Base-by-base conservation (phyloP, 176 grass and related monocot genomes). In the Eleusine coracana region DNA sequence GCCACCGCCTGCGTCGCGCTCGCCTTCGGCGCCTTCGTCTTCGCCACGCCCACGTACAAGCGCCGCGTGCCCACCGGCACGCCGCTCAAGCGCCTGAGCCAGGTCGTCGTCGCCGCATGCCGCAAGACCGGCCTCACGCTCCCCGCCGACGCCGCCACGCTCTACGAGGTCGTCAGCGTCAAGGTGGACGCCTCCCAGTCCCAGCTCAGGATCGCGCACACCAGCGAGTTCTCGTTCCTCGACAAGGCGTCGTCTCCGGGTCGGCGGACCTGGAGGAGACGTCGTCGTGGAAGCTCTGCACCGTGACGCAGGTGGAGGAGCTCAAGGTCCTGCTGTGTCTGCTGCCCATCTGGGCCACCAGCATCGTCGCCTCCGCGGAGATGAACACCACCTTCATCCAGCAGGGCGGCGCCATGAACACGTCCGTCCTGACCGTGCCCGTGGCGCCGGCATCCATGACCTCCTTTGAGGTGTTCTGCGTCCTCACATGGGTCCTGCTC, bases 351-450 rank as follows among this genome's bases (percentile, higher is more conserved):
- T 96, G 90, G 93, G 62, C 51, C 23, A 90, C 86, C 50, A 87
- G 93, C 80, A 71, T 96, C 74, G 41, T 93, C 69, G 40, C 79
- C 12, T 86, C 93, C 8, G 59, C 90, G 21, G 90, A 96, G 83
- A 87, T 96, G 88, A 88, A 79, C 73, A 96, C 93, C 40, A 96
- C 90, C 41, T 93, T 96, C 73, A 75, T 96, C 70, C 90, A 96
- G 78, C 90, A 96, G 72, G 93, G 93, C 50, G 87, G 77, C 64
- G 78, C 73, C 60, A 96, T 91, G 93, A 66, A 87, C 77, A 89
- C 66, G 71, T 71, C 60, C 70, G 75, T 96, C 49, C 25, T 89
- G 60, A 89, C 83, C 2, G 71, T 96, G 48, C 40, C 77, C 5
- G 80, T 96, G 56, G 86, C 88, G 37, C 78, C 93, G 21, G 94